Evolutionary conservation across 129 eudicot genomes (phyloP), one percentile per base, ranked within the genome.

Genomic region (Cynara cardunculus): DNA sequence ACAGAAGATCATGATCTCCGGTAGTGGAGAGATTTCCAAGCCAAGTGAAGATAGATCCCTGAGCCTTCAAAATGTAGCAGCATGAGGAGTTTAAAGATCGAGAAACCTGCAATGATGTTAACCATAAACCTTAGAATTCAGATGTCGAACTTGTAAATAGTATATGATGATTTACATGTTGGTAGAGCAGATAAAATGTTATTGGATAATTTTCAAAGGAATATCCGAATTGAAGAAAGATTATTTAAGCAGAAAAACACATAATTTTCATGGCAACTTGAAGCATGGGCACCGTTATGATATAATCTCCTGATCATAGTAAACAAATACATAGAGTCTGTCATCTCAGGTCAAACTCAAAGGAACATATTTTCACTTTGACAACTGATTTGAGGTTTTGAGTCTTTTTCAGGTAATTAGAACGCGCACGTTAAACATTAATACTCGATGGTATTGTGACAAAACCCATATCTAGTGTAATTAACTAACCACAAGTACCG

Each of bases 1-100:
- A 87, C 14, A 89, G 82, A 78, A 91, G 85, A 81, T 91, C 96
- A 39, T 89, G 96, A 82, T 86, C 93, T 46, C 84, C 84, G 24
- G 81, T 71, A 46, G 96, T 71, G 30, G 96, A 77, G 32, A 87
- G 88, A 68, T 82, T 89, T 37, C 96, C 93, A 2, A 86, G 83
- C 96, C 96, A 91, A 56, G 88, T 81, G 87, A 83, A 91, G 49
- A 87, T 78, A 66, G 83, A 80, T 80, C 86, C 84, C 37, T 79
- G 86, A 82, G 86, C 90, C 79, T 89, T 88, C 14, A 91, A 84
- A 62, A 91, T 89, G 74, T 87, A 91, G 79, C 93, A 91, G 76
- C 80, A 84, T 65, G 93, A 91, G 9, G 96, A 91, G 79, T 91
- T 91, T 46, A 91, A 80, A 44, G 96, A 91, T 37, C 80, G 80